Base-by-base conservation (phyloP, 1,139 yeast species). In the Pneumocystis oryctolagi region DNA sequence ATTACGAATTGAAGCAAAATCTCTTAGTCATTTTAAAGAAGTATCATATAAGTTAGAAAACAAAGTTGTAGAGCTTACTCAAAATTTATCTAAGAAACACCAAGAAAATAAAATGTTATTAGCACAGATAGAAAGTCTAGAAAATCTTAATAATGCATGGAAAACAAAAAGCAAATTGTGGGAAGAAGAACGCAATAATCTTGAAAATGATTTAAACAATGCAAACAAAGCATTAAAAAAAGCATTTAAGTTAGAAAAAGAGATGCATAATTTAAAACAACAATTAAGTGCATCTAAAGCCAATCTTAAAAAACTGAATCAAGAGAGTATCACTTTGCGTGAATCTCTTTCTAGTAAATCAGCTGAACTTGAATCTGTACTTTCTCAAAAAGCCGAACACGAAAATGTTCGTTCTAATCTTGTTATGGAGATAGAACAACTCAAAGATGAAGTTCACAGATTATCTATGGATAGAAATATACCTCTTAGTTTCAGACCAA, bases 21-120 rank as follows among this genome's bases (percentile, higher is more conserved):
- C 96, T 30, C 95, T 89, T 60, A 85, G 84, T 72, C 95, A 86
- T 71, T 81, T 88, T 78, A 84, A 88, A 74, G 96, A 92, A 73
- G 95, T 89, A 56, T 89, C 95, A 70, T 92, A 89, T 76, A 84
- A 87, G 73, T 81, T 92, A 71, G 98, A 94, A 74, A 92, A 90
- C 75, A 92, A 92, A 79, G 97, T 94, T 31, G 89, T 92, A 68
- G 96, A 90, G 74, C 82, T 94, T 68, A 89, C 96, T 0, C 96
- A 90, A 73, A 82, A 85, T 9, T 79, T 90, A 68, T 83, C 95
- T 0, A 75, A 84, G 34, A 86, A 87, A 74, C 83, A 85, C 57
- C 86, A 82, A 70, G 96, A 89, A 70, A 90, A 89, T 74, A 86
- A 85, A 76, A 80, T 80, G 66, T 78, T 90, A 71, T 79, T 82